Conservation (phyloP, 2,329 filamentous ascomycete species). For the Fusarium sp. region DNA sequence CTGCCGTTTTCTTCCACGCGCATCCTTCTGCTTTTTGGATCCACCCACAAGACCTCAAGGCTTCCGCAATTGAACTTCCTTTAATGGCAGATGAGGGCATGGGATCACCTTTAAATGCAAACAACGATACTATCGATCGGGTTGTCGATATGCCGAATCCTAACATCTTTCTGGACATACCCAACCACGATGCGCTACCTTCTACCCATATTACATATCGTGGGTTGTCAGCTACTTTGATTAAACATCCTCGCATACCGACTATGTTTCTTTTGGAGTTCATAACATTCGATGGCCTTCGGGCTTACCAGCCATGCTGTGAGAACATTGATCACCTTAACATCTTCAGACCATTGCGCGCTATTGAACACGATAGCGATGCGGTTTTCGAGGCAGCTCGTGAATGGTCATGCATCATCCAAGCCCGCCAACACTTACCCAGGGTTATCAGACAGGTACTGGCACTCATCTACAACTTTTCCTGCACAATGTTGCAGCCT, state of each 20-base stretch:
- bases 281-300: conserved; percentile 38
- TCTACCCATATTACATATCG: conserved; percentile 39
- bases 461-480: conserved; percentile 46
- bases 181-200: conserved; percentile 31
- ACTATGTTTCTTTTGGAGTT: conserved; percentile 42
- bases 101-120: not conserved
- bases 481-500: conserved; percentile 41
- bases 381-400: conserved; percentile 43
- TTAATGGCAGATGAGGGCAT: not conserved
- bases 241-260: conserved; percentile 35
- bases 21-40: conserved; percentile 34
- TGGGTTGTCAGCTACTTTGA: conserved; percentile 26
- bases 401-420: conserved; percentile 46
- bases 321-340: conserved; percentile 24
- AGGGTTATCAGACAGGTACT: conserved; percentile 47
- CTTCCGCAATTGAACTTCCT: not conserved
- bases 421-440: conserved; percentile 37
- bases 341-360: conserved; percentile 36
- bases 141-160: not conserved
- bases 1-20: conserved; percentile 42
- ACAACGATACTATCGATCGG: not conserved
- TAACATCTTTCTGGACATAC: not conserved
- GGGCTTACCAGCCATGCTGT: conserved; percentile 47
- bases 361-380: conserved; percentile 39
- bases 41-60: conserved; percentile 23